Conservation (phyloP, 1,284 basidiomycete species). For the Ustilago curta region DNA sequence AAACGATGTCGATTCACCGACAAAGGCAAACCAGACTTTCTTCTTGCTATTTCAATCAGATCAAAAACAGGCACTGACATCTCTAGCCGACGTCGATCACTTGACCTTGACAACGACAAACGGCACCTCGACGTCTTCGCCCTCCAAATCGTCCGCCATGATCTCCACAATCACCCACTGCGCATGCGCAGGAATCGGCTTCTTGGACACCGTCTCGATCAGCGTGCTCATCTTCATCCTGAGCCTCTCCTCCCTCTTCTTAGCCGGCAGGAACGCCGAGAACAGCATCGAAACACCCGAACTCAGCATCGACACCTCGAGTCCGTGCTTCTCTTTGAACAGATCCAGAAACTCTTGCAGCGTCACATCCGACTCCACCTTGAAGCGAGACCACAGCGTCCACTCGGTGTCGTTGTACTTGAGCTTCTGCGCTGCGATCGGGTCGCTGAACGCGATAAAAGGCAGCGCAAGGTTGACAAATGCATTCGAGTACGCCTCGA, state of each 20-base stretch:
- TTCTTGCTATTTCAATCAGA: background rate
- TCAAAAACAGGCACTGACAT: background rate
- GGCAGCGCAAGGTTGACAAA: conserved; percentile 98
- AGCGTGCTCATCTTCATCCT: conserved; percentile 80
- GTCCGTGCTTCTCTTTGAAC: conserved; percentile 86
- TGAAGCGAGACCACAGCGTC: conserved; percentile 96
- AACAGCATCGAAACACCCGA: conserved; percentile 98
- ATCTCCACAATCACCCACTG: conserved; percentile 91
- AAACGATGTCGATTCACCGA: background rate
- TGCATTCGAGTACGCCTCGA: conserved; percentile 94
- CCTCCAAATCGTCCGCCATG: conserved; percentile 90
- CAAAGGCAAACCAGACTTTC: background rate
- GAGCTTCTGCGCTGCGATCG: conserved; percentile 79
- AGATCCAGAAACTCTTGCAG: conserved; percentile 85
- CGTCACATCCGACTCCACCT: conserved; percentile 89
- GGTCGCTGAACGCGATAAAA: conserved; percentile 99
- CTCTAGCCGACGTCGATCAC: conserved; percentile 11
- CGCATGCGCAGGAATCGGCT: conserved; percentile 67
- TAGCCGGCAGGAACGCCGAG: conserved; percentile 73
- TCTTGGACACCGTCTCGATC: conserved; percentile 84
- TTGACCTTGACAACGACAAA: conserved; percentile 64
- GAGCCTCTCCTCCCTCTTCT: conserved; percentile 66
- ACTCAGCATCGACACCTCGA: conserved; percentile 94
- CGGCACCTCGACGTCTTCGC: conserved; percentile 75
- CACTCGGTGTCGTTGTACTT: conserved; percentile 79